Evolutionary conservation across 2,329 filamentous ascomycete species (phyloP).

Genomic region (Cladophialophora yegresii): DNA sequence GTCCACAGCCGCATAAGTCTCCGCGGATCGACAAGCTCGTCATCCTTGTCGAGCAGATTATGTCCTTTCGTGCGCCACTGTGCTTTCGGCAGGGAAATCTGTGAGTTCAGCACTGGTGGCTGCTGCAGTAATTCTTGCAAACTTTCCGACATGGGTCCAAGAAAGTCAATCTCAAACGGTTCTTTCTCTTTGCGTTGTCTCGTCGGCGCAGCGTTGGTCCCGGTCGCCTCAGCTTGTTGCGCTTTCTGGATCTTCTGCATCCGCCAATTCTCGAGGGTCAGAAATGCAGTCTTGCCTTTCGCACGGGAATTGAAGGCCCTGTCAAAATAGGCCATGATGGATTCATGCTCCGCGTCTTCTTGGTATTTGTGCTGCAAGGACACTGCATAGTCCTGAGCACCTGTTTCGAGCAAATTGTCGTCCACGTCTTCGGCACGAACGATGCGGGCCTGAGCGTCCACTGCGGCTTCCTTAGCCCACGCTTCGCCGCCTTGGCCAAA

Average conservation of each 20-base stretch:
- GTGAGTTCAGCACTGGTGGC: constrained; percentile 73
- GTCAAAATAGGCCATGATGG: constrained; percentile 97
- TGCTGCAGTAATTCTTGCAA: constrained; percentile 78
- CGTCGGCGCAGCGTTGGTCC: constrained; percentile 42
- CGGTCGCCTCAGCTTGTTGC: constrained; percentile 49
- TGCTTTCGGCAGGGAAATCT: constrained; percentile 84
- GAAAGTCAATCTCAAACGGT: constrained; percentile 91
- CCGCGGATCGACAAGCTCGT: constrained; percentile 96
- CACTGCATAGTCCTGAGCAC: constrained; percentile 73
- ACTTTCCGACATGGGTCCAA: constrained; percentile 68
- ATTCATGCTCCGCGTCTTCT: constrained; percentile 72
- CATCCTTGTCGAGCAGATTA: constrained; percentile 83
- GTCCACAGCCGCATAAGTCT: constrained; percentile 87
- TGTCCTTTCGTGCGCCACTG: constrained; percentile 94
- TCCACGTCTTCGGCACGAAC: constrained; percentile 59
- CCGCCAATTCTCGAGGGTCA: constrained; percentile 97
- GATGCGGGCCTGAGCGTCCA: constrained; percentile 82
- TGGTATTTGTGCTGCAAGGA: constrained; percentile 71
- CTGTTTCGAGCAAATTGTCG: constrained; percentile 57
- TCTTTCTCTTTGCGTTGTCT: constrained; percentile 89
- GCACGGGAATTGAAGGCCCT: constrained; percentile 69
- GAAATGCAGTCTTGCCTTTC: constrained; percentile 75
- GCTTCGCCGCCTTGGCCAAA: constrained; percentile 96
- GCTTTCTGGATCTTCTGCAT: constrained; percentile 86
- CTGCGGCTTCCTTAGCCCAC: constrained; percentile 86